Evolutionary conservation across 768 basidiomycete species (phyloP).

Genomic region (Dioszegia aurantiaca): DNA sequence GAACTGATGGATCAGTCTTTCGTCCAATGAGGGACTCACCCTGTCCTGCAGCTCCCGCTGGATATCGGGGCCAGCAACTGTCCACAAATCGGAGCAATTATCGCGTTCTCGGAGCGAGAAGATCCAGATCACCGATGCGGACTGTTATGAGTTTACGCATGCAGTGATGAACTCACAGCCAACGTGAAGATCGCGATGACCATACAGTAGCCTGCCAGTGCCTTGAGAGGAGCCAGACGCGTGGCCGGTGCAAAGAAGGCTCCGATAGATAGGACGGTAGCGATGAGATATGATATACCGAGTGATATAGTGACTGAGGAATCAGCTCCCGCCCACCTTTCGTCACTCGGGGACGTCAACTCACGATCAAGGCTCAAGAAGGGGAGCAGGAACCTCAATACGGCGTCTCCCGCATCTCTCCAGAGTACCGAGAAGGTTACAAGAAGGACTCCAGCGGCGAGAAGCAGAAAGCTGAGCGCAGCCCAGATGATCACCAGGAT

Average conservation of each 20-base stretch:
- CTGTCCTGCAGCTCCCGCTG: slow-evolving; percentile 68
- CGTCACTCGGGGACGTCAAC: too few relatives aligned
- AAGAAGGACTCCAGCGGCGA: slow-evolving; percentile 66
- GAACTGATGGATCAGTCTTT: slow-evolving; percentile 57
- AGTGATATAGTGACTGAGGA: slow-evolving; percentile 65
- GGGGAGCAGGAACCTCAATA: slow-evolving; percentile 60
- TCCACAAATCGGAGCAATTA: slow-evolving; percentile 65
- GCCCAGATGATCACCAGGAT: slow-evolving; percentile 58
- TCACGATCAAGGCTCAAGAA: slow-evolving; percentile 53
- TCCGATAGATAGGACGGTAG: slow-evolving; percentile 67
- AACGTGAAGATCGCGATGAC: slow-evolving; percentile 55
- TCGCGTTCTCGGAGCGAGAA: slow-evolving; percentile 69
- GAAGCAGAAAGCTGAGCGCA: slow-evolving; percentile 66
- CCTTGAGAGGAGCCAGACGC: slow-evolving; percentile 66
- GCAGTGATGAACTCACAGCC: slow-evolving; percentile 8
- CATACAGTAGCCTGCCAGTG: slow-evolving; percentile 70
- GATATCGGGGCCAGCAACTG: slow-evolving; percentile 49
- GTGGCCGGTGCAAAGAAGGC: slow-evolving; percentile 71
- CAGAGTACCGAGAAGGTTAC: slow-evolving; percentile 70
- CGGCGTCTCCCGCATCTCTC: slow-evolving; percentile 61
- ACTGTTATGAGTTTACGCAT: slow-evolving; percentile 15
- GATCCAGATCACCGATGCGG: slow-evolving; percentile 78
- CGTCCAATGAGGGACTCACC: slow-evolving; percentile 54
- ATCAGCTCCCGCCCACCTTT: background rate
- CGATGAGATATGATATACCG: slow-evolving; percentile 61